Evolutionary conservation across 2,329 filamentous ascomycete species (phyloP), one percentile per base, ranked within the genome.

Genomic region (Didymella glomerata): DNA sequence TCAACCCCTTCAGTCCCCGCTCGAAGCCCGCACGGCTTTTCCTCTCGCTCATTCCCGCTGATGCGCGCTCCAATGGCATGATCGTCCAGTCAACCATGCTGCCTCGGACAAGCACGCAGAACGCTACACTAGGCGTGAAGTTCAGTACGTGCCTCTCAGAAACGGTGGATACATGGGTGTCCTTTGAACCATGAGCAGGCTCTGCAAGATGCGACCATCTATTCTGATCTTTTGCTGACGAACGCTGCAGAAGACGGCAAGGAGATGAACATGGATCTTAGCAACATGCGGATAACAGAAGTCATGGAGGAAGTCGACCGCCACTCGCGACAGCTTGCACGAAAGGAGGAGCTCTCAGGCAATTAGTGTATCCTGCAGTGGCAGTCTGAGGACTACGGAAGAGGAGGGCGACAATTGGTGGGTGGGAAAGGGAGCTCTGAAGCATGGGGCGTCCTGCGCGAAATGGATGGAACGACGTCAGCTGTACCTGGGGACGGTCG

Each of bases 301-400:
- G 86, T 98, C 20, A 84, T 94, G 57, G 91, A 93, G 76, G 93
- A 98, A 78, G 88, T 97, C 44, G 91, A 97, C 76, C 85, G 95
- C 71, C 92, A 98, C 80, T 97, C 93, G 49, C 86, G 95, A 67
- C 82, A 84, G 67, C 79, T 98, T 73, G 88, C 92, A 70, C 89
- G 96, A 76, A 87, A 92, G 78, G 91, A 93, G 69, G 93, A 96
- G 73, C 80, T 98, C 75, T 79, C 82, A 68, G 84, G 74, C 60
- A 76, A 76, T 50, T 76, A 42, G 71, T 11, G n/a, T 10, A 18
- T 34, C 42, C 25, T 24, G 1, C 11, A 34, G 30, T 4, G 40
- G 11, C 24, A 25, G 22, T 20, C 4, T 38, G 14, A 44, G 22
- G 13, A 44, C 5, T 13, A n/a, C 13, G 18, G 24, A 16, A 1